Base-by-base conservation (phyloP, 2,329 filamentous ascomycete species). In the Harringtonia aguacate region DNA sequence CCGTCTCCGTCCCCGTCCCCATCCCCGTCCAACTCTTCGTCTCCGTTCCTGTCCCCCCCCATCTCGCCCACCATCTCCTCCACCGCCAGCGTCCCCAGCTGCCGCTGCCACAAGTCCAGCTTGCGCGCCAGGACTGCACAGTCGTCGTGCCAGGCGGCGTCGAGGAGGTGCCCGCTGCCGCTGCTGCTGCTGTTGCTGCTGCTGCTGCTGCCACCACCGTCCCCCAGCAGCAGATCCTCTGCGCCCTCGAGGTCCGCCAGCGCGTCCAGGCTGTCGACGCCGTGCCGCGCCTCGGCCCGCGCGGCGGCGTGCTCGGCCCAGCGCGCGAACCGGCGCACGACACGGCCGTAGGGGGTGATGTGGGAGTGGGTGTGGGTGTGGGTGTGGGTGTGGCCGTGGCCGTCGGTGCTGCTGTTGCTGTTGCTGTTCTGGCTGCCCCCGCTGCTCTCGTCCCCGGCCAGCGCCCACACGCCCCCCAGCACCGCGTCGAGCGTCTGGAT, bases 91-190 rank as follows among this genome's bases (percentile, higher is more conserved):
- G 21, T 14, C 7, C 24, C 43, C 30, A 52, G 44, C 43, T 51
- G 50, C 4, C 36, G 27, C 42, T 45, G 39, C 50, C 36, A 44
- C 4, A 20, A 65, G 18, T 77, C 70, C n/a, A 84, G 61, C 48
- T 71, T 69, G 29, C 76, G 65, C 6, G 61, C 59, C 24, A 83
- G 58, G 4, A 63, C 65, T 0, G 64, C 63, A 50, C 72, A 73
- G 45, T 81, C 77, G 22, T 73, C 73, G 53, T 69, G 72, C 80
- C 80, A 84, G 1, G 62, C 55, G 3, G 59, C 58, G 45, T 79
- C 75, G 15, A 84, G 59, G 1, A 65, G 46, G 6, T 27, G 51
- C 48, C 15, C 29, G 4, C 21, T n/a, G n/a, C 15, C 39, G 2
- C 27, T 9, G 13, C 4, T 24, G 4, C 27, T 13, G 20, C 14